phyloP scores from a whole-genome alignment of 1,284 basidiomycete species.

The Sanghuangporus baumii region DNA sequence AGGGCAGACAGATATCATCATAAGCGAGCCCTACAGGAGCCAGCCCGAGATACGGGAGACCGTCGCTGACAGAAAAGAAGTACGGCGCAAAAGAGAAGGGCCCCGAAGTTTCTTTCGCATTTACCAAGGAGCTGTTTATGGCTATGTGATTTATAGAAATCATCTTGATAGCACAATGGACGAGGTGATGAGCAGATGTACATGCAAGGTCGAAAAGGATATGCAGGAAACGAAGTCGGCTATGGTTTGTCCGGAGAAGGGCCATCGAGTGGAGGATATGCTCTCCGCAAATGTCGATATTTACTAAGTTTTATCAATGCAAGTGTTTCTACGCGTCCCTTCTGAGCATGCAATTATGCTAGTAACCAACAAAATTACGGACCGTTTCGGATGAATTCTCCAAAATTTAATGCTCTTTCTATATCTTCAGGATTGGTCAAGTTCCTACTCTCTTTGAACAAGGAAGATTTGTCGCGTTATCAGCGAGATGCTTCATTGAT shows the following conservation, averaged over 20 bases:
- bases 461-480: neutral
- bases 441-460: constrained; percentile 58
- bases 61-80: too few species aligned
- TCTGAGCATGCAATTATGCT: neutral
- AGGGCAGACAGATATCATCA: too few species aligned
- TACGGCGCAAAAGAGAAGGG: too few species aligned
- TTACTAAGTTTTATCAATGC: constrained; percentile 83
- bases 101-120: too few species aligned
- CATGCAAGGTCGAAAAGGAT: neutral
- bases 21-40: too few species aligned
- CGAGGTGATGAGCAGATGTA: neutral
- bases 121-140: too few species aligned
- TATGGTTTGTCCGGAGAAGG: neutral
- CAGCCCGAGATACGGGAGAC: too few species aligned
- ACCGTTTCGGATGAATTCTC: constrained; percentile 90
- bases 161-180: neutral
- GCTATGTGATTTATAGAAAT: neutral
- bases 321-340: constrained; percentile 59
- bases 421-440: constrained; percentile 69
- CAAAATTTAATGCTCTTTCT: constrained; percentile 72
- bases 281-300: constrained; percentile 75
- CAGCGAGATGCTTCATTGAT: neutral
- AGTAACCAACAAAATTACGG: constrained; percentile 23
- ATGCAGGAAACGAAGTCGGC: neutral
- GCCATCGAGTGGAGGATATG: constrained; percentile 39